phyloP scores from a whole-genome alignment of 1,284 basidiomycete species.

The Boletus putidus region DNA sequence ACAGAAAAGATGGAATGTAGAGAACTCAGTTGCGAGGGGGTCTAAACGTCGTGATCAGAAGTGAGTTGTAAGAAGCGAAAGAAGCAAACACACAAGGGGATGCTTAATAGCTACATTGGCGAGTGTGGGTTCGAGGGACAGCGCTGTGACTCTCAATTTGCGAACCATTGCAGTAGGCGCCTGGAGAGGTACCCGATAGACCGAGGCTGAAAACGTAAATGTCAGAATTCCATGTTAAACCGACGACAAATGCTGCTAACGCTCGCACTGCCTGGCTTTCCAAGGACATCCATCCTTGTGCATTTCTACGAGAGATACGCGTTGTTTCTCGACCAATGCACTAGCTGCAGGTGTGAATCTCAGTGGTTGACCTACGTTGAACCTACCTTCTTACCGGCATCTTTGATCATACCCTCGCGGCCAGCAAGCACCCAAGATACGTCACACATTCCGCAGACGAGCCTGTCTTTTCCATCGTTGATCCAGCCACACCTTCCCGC shows the following conservation, averaged over 20 bases:
- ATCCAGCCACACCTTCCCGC: conserved; percentile 78
- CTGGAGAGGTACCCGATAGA: conserved; percentile 72
- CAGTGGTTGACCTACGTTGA: conserved; percentile 22
- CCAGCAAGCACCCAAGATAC: conserved; percentile 70
- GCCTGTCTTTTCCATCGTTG: conserved; percentile 72
- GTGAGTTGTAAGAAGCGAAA: background rate
- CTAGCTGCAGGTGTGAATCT: conserved; percentile 47
- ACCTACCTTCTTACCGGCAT: conserved; percentile 63
- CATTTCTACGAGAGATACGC: conserved; percentile 56
- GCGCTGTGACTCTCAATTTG: conserved; percentile 58
- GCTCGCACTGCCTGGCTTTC: conserved; percentile 74
- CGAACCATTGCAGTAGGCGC: conserved; percentile 59
- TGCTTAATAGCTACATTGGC: conserved; percentile 62
- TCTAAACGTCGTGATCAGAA: conserved; percentile 37
- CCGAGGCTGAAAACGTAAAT: conserved; percentile 49
- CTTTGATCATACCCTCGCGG: conserved; percentile 63
- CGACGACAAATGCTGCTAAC: conserved; percentile 41
- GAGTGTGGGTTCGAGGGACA: conserved; percentile 52
- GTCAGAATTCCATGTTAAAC: conserved; percentile 5
- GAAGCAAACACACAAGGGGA: conserved; percentile 55
- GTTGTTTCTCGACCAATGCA: conserved; percentile 70
- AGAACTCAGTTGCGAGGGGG: conserved; percentile 46
- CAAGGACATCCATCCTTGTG: conserved; percentile 82
- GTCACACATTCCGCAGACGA: conserved; percentile 68
- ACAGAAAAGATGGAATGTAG: conserved; percentile 43